phyloP scores from a whole-genome alignment of 352 stramenopile species.

The Peronospora destructor region DNA sequence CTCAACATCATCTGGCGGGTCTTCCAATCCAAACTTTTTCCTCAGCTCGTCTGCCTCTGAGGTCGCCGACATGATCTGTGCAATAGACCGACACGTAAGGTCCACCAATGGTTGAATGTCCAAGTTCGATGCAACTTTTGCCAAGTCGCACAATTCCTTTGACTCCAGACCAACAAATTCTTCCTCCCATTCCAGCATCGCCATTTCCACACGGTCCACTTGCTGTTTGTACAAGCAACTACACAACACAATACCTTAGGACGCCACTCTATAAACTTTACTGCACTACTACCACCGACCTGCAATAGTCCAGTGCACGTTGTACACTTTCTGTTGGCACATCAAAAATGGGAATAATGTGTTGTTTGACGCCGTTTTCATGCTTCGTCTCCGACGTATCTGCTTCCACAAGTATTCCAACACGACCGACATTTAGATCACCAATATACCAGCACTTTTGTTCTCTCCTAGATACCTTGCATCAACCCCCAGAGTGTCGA shows the following conservation, averaged over 20 bases:
- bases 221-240: constrained; percentile 76
- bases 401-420: constrained; percentile 15
- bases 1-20: constrained; percentile 31
- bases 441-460: neutral
- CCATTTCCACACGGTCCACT: constrained; percentile 49
- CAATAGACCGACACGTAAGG: constrained; percentile 72
- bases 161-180: constrained; percentile 66
- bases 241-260: constrained; percentile 7
- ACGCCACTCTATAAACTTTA: no score
- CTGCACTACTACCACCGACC: constrained; percentile 19
- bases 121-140: constrained; percentile 73
- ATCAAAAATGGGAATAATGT: constrained; percentile 71
- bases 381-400: constrained; percentile 46
- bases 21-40: constrained; percentile 73
- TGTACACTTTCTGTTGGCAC: constrained; percentile 65
- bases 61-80: constrained; percentile 79
- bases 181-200: constrained; percentile 60
- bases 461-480: constrained; percentile 31
- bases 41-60: constrained; percentile 66
- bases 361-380: constrained; percentile 51
- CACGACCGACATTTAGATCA: constrained; percentile 1
- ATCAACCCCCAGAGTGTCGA: constrained; percentile 77
- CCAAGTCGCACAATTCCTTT: constrained; percentile 70
- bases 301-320: constrained; percentile 66
- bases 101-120: constrained; percentile 79